Evolutionary conservation across 768 basidiomycete species (phyloP).

Genomic region (Sarcomyxa edulis): DNA sequence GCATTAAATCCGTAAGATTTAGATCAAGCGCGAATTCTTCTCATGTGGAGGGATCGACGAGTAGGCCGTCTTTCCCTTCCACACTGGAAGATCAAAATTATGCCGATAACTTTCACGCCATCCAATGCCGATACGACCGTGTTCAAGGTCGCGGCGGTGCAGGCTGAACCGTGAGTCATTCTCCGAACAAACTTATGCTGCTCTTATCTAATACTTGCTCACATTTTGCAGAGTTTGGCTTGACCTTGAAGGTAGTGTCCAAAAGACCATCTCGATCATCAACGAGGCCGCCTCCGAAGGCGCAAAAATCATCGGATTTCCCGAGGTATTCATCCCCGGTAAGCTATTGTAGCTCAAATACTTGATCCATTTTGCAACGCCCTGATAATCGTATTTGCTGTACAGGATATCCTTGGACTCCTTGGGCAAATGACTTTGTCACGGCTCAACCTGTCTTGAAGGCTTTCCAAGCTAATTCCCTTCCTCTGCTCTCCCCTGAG

Average conservation of each 20-base stretch:
- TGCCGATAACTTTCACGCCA: slow-evolving; percentile 4
- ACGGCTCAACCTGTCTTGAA: slow-evolving; percentile 20
- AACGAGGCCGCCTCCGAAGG: slow-evolving; percentile 19
- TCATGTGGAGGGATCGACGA: too few relatives aligned
- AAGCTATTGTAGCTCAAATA: too few relatives aligned
- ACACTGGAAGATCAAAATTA: not conserved
- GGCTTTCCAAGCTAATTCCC: slow-evolving; percentile 21
- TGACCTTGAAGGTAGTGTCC: slow-evolving; percentile 18
- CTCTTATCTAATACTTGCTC: too few relatives aligned
- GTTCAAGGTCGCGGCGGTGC: slow-evolving; percentile 1
- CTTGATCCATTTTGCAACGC: too few relatives aligned
- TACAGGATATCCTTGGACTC: slow-evolving; percentile 27
- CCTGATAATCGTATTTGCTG: too few relatives aligned
- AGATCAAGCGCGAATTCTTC: too few relatives aligned
- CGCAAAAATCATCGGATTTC: slow-evolving; percentile 26
- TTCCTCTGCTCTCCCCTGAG: slow-evolving; percentile 23
- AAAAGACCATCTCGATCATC: slow-evolving; percentile 22
- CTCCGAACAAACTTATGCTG: too few relatives aligned
- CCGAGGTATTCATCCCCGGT: slow-evolving; percentile 24
- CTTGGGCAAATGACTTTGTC: slow-evolving; percentile 24
- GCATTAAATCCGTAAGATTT: too few relatives aligned
- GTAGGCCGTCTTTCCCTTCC: too few relatives aligned
- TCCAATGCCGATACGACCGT: slow-evolving; percentile 3
- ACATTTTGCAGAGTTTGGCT: too few relatives aligned
- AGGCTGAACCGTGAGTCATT: slow-evolving; percentile 4